Percentiles rank a stretch among this genome's conserved stretches.
Evolutionary conservation across 2,329 filamentous ascomycete genomes (phyloP).

Genomic region (Hysterium pulicare): DNA sequence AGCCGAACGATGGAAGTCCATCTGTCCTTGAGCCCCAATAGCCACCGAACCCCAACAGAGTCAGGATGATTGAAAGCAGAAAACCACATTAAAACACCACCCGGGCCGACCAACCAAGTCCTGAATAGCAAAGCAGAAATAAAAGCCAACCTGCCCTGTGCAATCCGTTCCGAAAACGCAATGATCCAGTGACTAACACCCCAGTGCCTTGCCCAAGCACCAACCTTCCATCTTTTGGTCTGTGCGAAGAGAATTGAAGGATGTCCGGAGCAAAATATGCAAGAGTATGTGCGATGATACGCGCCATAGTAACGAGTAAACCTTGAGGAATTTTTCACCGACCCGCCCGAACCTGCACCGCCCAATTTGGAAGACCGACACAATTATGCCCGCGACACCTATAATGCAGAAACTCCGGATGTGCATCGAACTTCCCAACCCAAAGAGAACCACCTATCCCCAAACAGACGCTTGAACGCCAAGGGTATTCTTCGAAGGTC

Average conservation of each 20-base stretch:
- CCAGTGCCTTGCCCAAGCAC: no score
- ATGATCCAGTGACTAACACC: no score
- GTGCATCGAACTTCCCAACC: constrained; percentile 37
- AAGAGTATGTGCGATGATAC: constrained; percentile 4
- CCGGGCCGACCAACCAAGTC: constrained; percentile 9
- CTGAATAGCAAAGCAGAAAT: constrained; percentile 7
- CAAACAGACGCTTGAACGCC: constrained; percentile 91
- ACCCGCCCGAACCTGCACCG: constrained; percentile 31
- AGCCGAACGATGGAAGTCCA: no score
- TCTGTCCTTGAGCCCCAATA: constrained; percentile 12
- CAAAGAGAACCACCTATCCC: constrained; percentile 59
- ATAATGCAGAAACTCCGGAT: constrained; percentile 43
- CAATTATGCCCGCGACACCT: constrained; percentile 39
- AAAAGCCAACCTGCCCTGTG: constrained; percentile 9
- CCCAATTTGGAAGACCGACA: constrained; percentile 37
- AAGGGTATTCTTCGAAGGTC: constrained; percentile 65
- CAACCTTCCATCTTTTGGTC: no score
- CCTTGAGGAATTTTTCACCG: constrained; percentile 34
- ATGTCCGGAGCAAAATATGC: no score
- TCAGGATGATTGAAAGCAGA: constrained; percentile 8
- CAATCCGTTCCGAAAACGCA: constrained; percentile 27
- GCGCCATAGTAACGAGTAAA: constrained; percentile 13
- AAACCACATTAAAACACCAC: constrained; percentile 22
- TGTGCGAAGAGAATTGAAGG: no score
- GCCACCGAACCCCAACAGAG: constrained; percentile 10